Evolutionary conservation across 2,329 filamentous ascomycete genomes (phyloP).

Genomic region (Fusarium irregulare): DNA sequence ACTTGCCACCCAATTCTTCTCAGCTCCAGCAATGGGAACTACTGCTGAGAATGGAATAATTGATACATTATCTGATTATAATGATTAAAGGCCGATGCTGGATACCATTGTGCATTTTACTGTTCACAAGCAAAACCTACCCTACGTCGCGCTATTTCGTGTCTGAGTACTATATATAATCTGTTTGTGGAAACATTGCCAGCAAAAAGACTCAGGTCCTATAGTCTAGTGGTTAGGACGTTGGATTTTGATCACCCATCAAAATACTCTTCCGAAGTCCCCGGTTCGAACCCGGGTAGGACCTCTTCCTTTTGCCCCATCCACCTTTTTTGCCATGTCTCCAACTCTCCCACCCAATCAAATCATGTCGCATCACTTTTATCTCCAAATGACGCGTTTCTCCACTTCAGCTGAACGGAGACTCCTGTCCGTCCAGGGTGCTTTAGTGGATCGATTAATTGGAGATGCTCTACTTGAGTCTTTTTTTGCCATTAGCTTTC

Average conservation of each 20-base stretch:
- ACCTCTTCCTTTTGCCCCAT: slow-evolving; percentile 11
- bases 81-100: too few species aligned
- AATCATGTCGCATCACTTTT: background rate
- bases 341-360: background rate
- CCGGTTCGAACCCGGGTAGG: slow-evolving; percentile 33
- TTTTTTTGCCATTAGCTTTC: slow-evolving; percentile 3
- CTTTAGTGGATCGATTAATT: background rate
- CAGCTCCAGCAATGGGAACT: too few species aligned
- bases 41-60: too few species aligned
- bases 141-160: too few species aligned
- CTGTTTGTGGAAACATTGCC: rapidly evolving
- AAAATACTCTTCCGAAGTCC: slow-evolving; percentile 23
- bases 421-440: background rate
- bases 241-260: slow-evolving; percentile 21
- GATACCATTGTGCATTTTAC: too few species aligned
- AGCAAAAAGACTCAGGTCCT: slow-evolving; percentile 1
- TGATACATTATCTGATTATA: too few species aligned
- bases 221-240: slow-evolving; percentile 34
- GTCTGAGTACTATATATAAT: rapidly evolving
- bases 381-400: background rate
- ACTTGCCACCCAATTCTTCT: too few species aligned
- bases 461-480: background rate
- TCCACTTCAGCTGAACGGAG: background rate
- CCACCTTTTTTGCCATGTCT: background rate
- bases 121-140: too few species aligned